A percentile compares a stretch with the other conserved stretches of the same genome.
phyloP scores from a whole-genome alignment of 768 basidiomycete genomes.

The Naganishia randhawae region DNA sequence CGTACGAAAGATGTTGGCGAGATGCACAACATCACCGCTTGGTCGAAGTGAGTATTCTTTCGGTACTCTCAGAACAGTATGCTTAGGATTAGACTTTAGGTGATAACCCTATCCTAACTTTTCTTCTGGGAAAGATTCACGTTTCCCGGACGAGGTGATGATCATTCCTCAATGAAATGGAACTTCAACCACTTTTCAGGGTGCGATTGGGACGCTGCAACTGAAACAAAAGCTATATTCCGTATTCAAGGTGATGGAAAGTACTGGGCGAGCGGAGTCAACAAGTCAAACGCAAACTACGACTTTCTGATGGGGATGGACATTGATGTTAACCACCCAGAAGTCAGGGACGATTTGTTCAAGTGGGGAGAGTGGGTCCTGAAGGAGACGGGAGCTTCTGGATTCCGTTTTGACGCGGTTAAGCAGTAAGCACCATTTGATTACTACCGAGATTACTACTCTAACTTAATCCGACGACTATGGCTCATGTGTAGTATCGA shows the following conservation, averaged over 20 bases:
- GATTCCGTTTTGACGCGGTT: conserved; percentile 84
- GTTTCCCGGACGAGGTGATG: conserved; percentile 69
- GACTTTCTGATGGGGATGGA: conserved; percentile 42
- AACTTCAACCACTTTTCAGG: conserved; percentile 71
- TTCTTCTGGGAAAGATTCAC: conserved; percentile 57
- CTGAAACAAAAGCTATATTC: conserved; percentile 61
- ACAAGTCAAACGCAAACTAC: conserved; percentile 65
- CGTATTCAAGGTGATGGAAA: conserved; percentile 63
- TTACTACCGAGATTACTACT: too few species aligned
- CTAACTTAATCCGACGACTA: too few species aligned
- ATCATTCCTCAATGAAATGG: conserved; percentile 53
- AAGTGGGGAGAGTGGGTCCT: conserved; percentile 63
- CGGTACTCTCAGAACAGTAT: too few species aligned
- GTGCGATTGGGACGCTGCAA: conserved; percentile 75
- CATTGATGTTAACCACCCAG: conserved; percentile 78
- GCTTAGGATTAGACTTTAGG: too few species aligned
- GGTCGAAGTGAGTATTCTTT: conserved; percentile 50
- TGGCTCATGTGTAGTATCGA: too few species aligned
- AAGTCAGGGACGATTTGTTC: conserved; percentile 54
- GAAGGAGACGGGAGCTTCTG: conserved; percentile 56
- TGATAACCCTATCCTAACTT: conserved; percentile 16
- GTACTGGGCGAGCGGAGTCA: conserved; percentile 78
- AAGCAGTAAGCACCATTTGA: conserved; percentile 60
- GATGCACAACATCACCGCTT: conserved; percentile 65
- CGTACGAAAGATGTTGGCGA: conserved; percentile 62